Base-by-base conservation (phyloP, 2,329 filamentous ascomycete species). In the Aureobasidium sp. region DNA sequence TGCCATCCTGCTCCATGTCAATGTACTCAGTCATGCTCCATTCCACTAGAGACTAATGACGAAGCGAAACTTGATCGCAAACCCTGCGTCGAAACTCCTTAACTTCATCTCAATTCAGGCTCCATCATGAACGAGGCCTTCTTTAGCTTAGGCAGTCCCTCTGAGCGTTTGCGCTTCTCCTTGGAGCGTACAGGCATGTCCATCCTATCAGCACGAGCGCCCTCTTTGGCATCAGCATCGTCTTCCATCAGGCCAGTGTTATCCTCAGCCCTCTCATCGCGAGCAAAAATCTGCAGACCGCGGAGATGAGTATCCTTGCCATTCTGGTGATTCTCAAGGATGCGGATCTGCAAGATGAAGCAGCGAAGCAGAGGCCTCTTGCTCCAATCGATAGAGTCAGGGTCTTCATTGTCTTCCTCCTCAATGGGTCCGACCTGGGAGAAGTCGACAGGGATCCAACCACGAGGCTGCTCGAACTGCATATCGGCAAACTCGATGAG, bases 251-350 rank as follows among this genome's bases (percentile, higher is more conserved):
- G 27, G 36, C 47, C 62, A 63, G 61, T 62, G 15, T 31, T 34
- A 25, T 57, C 52, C 17, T 47, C 59, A 15, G 68, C 68, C 27
- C 65, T 65, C 44, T 75, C 72, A 49, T 81, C 79, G 57, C 72
- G 68, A 3, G 84, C 82, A 70, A 87, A 99, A 11, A 97, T 88
- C 77, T 96, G 95, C 74, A 99, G 83, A 1, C 91, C 93, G 17
- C 94, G 84, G 27, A 99, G 83, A 79, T 99, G 94, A n/a, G 94
- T 99, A 73, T 99, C 94, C 74, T 99, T 99, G 66, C 94, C 94
- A 73, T 99, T 99, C 76, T 99, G 94, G 74, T 99, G 94, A 71
- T 99, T 99, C 77, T 97, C 94, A 57, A 93, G 83, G 53, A 99
- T 87, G 67, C 89, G 87, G 70, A 97, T 87, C 74, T 97, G 92